Percentiles rank a stretch among this genome's conserved stretches.
These are phyloP conservation scores for Drechslerella stenobrocha DNA, from an alignment of 2,329 filamentous ascomycete species.

Conservation along the genomic window DNA sequence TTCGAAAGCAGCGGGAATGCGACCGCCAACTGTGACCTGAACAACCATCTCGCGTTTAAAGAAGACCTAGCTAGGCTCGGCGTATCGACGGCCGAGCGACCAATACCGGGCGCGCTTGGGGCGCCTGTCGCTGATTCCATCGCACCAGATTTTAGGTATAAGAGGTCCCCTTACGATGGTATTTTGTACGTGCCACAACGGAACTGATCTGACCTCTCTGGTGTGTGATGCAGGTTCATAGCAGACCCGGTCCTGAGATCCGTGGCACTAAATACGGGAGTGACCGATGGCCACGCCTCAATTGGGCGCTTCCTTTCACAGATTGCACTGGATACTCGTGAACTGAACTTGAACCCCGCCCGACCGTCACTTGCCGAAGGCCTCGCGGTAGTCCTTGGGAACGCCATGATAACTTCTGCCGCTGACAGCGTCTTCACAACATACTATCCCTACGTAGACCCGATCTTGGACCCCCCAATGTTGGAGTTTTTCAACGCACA, in stretches of 20 bases:
- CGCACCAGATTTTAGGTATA: slow-evolving; percentile 19
- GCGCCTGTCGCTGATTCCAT: slow-evolving; percentile 63
- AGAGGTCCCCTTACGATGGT: not conserved
- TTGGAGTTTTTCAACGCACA: slow-evolving; percentile 67
- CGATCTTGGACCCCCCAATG: slow-evolving; percentile 4
- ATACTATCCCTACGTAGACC: slow-evolving; percentile 61
- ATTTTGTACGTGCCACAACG: not conserved
- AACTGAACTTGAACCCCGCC: slow-evolving; percentile 57
- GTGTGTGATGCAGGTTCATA: slow-evolving; percentile 16
- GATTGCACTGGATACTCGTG: slow-evolving; percentile 58
- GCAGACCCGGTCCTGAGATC: slow-evolving; percentile 51
- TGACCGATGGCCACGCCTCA: slow-evolving; percentile 62
- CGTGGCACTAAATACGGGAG: slow-evolving; percentile 63
- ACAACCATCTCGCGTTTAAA: slow-evolving; percentile 49
- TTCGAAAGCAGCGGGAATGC: slow-evolving; percentile 37
- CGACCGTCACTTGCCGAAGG: slow-evolving; percentile 73
- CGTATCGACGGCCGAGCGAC: slow-evolving; percentile 25
- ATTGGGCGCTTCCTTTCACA: slow-evolving; percentile 65
- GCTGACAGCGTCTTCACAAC: slow-evolving; percentile 66
- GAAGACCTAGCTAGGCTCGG: slow-evolving; percentile 10
- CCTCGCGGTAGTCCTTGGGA: slow-evolving; percentile 69
- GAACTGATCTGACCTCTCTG: no score
- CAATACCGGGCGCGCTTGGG: not conserved
- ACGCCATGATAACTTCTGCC: slow-evolving; percentile 66
- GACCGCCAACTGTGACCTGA: slow-evolving; percentile 25